Evolutionary conservation across 2,329 filamentous ascomycete genomes (phyloP).

Genomic region (Pyrenochaeta sp.): DNA sequence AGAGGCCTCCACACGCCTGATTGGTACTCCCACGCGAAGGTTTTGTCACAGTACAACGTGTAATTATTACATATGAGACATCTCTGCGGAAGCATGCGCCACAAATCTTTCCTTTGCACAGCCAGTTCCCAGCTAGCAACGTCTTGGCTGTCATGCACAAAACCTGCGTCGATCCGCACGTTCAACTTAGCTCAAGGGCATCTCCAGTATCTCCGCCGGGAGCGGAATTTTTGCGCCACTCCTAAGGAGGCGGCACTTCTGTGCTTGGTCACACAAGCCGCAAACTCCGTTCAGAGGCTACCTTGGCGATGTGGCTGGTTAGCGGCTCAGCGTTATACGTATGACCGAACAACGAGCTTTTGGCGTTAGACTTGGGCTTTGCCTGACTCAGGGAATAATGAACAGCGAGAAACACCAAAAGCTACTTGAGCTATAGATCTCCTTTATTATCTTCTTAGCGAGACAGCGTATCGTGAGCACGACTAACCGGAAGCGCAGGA

Average conservation of each 20-base stretch:
- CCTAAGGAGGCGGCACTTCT: not conserved
- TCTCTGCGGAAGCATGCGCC: constrained; percentile 3
- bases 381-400: not conserved
- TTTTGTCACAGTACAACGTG: not conserved
- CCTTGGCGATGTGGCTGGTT: constrained; percentile 16
- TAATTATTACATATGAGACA: constrained; percentile 4
- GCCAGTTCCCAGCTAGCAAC: not conserved
- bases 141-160: constrained; percentile 6
- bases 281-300: not conserved
- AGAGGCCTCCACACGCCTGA: not conserved
- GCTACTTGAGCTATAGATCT: not conserved
- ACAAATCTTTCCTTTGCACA: not conserved
- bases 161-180: not conserved
- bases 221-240: constrained; percentile 7
- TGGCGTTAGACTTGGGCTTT: not conserved
- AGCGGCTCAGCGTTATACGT: constrained; percentile 5
- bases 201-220: not conserved
- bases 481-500: not conserved
- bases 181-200: not conserved
- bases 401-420: not conserved
- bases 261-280: not conserved
- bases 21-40: not conserved
- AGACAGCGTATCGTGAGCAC: not conserved
- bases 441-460: not conserved
- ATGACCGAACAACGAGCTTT: not conserved